phyloP scores from a whole-genome alignment of 495 filamentous ascomycete species.

The Aspergillus cavernicola region DNA sequence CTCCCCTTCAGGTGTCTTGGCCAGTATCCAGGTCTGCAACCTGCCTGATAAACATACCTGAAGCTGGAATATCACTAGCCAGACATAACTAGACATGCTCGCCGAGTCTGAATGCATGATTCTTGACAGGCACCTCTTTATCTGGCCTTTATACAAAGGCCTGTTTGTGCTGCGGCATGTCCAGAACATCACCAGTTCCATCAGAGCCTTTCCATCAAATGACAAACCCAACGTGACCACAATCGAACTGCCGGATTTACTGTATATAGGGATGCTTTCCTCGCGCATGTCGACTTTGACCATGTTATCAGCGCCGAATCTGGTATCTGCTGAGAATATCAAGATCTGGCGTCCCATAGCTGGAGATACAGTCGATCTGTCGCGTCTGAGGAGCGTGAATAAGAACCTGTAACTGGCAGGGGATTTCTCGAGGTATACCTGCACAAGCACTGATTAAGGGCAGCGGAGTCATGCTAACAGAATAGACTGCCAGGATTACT shows the following conservation, averaged over 20 bases:
- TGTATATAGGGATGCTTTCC: neutral
- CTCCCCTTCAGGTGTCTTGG: neutral
- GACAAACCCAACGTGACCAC: neutral
- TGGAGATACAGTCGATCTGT: neutral
- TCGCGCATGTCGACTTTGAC: neutral
- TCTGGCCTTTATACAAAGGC: too few species aligned
- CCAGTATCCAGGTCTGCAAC: too few species aligned
- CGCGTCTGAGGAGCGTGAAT: neutral
- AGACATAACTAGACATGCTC: too few species aligned
- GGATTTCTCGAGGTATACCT: neutral
- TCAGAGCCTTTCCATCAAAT: neutral
- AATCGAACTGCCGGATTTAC: neutral
- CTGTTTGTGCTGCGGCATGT: too few species aligned
- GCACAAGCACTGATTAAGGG: neutral
- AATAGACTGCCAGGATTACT: neutral
- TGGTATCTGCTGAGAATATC: neutral
- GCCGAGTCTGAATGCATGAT: too few species aligned
- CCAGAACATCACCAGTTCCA: too few species aligned
- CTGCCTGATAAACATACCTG: too few species aligned
- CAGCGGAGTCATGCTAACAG: neutral
- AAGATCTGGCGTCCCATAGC: neutral
- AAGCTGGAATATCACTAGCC: too few species aligned
- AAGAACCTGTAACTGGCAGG: neutral
- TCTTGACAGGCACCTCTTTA: too few species aligned
- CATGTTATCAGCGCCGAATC: neutral